Conservation (phyloP, 108 stramenopile genomes). For the Nitzschia sp. region DNA sequence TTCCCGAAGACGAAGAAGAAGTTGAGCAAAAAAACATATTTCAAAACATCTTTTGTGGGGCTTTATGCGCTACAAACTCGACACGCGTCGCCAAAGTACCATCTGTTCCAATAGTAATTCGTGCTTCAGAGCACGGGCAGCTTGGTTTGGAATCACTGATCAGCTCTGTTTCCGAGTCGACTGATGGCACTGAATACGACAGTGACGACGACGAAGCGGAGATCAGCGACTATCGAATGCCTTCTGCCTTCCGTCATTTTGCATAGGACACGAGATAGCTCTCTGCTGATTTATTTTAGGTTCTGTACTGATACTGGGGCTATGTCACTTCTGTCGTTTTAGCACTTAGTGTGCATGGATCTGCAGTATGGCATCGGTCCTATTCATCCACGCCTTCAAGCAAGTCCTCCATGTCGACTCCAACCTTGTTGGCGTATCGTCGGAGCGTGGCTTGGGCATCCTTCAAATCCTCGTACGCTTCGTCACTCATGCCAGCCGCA, state of each 20-base stretch:
- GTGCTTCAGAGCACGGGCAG: not conserved
- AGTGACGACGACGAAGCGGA: conserved; percentile 15
- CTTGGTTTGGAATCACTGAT: conserved; percentile 20
- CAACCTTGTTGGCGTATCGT: conserved; percentile 24
- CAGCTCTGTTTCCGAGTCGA: conserved; percentile 37
- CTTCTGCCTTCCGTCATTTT: not conserved
- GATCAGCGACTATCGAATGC: conserved; percentile 10
- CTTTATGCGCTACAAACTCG: not conserved
- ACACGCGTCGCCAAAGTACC: not conserved
- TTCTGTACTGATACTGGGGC: no score
- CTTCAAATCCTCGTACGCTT: conserved; percentile 21
- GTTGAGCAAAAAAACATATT: not conserved
- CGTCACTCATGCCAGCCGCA: conserved; percentile 8
- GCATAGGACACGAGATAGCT: not conserved
- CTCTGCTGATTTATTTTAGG: not conserved
- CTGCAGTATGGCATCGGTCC: not conserved
- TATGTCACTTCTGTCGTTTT: not conserved
- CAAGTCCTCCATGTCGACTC: conserved; percentile 25
- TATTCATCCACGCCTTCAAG: conserved; percentile 9
- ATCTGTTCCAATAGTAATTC: conserved; percentile 20
- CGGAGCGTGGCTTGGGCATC: conserved; percentile 27
- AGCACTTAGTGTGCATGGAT: not conserved
- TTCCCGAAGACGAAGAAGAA: conserved; percentile 1
- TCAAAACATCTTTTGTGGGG: conserved; percentile 27
- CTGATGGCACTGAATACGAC: conserved; percentile 23